Conservation (phyloP, 306 rosid genomes). For the apple (Malus domestica) region DNA sequence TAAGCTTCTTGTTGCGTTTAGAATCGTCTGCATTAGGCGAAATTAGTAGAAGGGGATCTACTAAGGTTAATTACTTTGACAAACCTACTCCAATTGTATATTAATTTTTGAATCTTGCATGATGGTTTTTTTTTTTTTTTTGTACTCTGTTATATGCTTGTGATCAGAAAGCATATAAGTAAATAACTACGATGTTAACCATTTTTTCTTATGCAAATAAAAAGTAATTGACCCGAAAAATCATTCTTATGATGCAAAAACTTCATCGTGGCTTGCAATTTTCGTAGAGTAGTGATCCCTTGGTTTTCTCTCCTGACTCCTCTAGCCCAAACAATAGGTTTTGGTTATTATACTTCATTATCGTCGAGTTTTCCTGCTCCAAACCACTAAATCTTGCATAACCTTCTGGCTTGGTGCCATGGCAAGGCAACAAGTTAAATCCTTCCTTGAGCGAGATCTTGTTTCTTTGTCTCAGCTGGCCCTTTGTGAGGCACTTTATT, state of each 20-base stretch:
- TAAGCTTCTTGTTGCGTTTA: background rate
- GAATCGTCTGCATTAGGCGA: background rate
- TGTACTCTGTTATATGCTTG: background rate
- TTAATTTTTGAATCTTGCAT: background rate
- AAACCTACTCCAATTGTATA: background rate
- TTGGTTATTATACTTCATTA: background rate
- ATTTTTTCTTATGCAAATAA: background rate
- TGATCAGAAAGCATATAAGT: background rate
- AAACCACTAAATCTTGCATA: background rate
- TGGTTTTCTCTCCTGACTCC: slow-evolving; percentile 5
- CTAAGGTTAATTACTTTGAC: background rate
- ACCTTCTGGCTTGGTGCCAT: background rate
- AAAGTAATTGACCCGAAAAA: background rate
- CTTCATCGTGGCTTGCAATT: background rate
- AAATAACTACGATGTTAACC: background rate
- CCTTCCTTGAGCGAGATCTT: too few species aligned
- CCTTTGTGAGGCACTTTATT: background rate
- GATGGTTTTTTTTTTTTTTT: background rate
- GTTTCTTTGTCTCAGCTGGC: background rate
- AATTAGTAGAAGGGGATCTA: background rate
- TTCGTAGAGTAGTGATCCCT: slow-evolving; percentile 12
- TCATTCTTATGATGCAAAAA: background rate
- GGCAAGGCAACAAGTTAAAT: too few species aligned
- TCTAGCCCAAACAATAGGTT: slow-evolving; percentile 9
- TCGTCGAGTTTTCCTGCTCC: slow-evolving; percentile 16